Conservation (phyloP, 169 alveolate species). For the Plasmodium falciparum region DNA sequence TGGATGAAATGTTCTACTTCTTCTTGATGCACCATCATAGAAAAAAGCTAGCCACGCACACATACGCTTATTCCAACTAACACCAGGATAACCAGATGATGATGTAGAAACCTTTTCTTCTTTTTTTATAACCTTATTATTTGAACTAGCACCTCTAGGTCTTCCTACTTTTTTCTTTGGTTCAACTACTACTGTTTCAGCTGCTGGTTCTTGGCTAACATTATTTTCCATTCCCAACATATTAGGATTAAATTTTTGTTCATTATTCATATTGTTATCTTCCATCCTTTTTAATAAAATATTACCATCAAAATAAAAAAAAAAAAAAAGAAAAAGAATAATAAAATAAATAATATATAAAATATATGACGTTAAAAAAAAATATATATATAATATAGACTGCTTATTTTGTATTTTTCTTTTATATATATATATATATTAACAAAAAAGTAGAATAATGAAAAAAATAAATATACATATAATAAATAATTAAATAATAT, state of each 20-base stretch:
- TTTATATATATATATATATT: no score
- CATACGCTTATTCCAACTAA: slow-evolving; percentile 90
- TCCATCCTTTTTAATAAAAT: neutral
- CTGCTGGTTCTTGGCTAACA: neutral
- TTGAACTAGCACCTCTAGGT: slow-evolving; percentile 52
- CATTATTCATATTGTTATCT: neutral
- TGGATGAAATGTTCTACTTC: slow-evolving; percentile 90
- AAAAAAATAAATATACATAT: no score
- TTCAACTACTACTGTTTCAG: neutral
- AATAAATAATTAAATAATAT: no score
- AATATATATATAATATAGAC: no score
- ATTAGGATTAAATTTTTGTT: neutral
- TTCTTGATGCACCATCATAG: slow-evolving; percentile 86
- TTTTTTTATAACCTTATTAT: slow-evolving; percentile 52
- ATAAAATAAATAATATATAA: no score
- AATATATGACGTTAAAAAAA: no score
- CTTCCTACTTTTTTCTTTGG: slow-evolving; percentile 63
- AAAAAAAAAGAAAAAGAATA: no score
- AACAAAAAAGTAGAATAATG: no score
- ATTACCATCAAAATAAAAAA: no score
- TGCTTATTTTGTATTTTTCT: no score
- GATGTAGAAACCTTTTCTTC: slow-evolving; percentile 77
- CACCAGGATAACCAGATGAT: slow-evolving; percentile 90
- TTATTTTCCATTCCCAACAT: neutral
- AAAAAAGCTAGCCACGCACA: slow-evolving; percentile 90